Evolutionary conservation across 1,139 yeast species (phyloP).

Genomic region (Kazachstania sp.): DNA sequence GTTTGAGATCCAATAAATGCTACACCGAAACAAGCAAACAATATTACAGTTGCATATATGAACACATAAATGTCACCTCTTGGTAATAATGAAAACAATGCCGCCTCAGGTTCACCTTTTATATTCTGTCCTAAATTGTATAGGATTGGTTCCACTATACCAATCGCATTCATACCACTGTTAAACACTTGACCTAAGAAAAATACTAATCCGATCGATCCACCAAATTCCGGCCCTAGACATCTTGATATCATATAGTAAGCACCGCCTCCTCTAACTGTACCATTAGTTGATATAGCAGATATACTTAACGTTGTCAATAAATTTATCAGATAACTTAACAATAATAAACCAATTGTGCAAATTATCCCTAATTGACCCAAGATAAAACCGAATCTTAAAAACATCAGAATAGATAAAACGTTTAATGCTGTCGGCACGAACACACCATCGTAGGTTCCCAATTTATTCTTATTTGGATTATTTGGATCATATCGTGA

Average conservation of each 20-base stretch:
- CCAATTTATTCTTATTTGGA: conserved; percentile 41
- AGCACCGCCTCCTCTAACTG: conserved; percentile 79
- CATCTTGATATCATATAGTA: conserved; percentile 75
- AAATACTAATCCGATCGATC: conserved; percentile 71
- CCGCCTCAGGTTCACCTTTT: conserved; percentile 40
- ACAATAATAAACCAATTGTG: conserved; percentile 44
- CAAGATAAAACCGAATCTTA: conserved; percentile 68
- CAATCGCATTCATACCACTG: conserved; percentile 71
- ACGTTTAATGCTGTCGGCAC: conserved; percentile 70
- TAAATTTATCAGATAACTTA: conserved; percentile 59
- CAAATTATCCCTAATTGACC: conserved; percentile 74
- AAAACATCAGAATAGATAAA: conserved; percentile 70
- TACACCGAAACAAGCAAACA: conserved; percentile 65
- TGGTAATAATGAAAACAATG: conserved; percentile 45
- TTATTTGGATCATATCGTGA: conserved; percentile 29
- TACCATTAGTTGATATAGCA: conserved; percentile 76
- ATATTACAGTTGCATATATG: conserved; percentile 53
- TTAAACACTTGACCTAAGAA: conserved; percentile 70
- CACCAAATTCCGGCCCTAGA: conserved; percentile 77
- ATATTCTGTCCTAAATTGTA: conserved; percentile 44
- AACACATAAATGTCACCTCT: conserved; percentile 50
- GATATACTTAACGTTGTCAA: conserved; percentile 66
- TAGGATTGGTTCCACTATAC: conserved; percentile 64
- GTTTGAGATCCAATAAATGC: conserved; percentile 77
- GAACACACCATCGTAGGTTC: conserved; percentile 71